Base-by-base conservation (phyloP, 768 basidiomycete species). In the Mycena polygramma region DNA sequence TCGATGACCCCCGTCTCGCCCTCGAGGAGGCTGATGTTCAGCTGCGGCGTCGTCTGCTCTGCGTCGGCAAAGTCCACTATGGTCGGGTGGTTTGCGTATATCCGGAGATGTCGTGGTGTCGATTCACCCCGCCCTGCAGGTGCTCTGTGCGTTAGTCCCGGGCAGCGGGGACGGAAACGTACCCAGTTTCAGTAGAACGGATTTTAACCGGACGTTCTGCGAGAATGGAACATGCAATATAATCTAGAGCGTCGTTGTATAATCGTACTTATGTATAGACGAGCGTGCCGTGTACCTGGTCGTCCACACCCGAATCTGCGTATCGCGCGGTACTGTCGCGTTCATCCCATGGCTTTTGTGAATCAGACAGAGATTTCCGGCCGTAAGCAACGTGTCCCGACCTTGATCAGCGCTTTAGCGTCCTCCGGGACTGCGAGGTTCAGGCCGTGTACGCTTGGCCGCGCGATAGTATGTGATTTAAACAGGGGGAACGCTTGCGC, bases 141-240 rank as follows among this genome's bases (percentile, higher is more conserved):
- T n/a, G 58, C 3, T 45, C 41, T 45, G 36, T 15, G 37, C 46
- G 48, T 64, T 15, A 51, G 60, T 58, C 53, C 49, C 63, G 14
- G n/a, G 66, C 61, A 22, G 37, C 30, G 68, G 55, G 11, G 14
- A 36, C 53, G 58, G 51, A 26, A 4, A 75, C 85, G 73, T 76
- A 93, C 94, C 94, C 52, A 94, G 79, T 78, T 95, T 95, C 63
- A 96, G 80, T 22, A 95, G 76, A 8, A 96, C 77, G 20, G 94
- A 94, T 69, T 89, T 88, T 51, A 96, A 78, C 54, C 93, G 86
- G 30, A 95, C 94, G 75, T 90, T 92, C 77, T 94, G 87, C 0
- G 86, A 86, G 82, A 96, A 96, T 0, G 94, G 93, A 57, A 96
- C 80, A 78, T 94, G 93, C 69, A 96, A 85, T 75, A 95, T 91